Evolutionary conservation across 2,329 filamentous ascomycete species (phyloP), one percentile per base, ranked within the genome.

Genomic region (Cladosporium colombiae): DNA sequence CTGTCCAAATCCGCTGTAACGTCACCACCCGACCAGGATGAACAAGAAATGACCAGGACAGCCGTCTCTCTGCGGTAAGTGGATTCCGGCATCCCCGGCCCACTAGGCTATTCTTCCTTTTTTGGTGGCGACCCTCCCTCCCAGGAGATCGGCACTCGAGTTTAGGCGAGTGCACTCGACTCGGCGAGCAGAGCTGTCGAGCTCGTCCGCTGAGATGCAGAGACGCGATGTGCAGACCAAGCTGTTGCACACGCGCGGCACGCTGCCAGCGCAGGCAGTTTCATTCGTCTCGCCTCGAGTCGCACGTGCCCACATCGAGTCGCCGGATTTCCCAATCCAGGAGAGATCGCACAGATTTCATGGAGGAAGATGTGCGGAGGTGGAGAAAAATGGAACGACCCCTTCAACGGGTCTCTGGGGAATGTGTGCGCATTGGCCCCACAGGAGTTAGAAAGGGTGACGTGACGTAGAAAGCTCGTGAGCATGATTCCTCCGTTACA

Each of bases 231-330:
- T 46, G 40, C 10, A 21, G 7, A 29, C 23, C 25, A n/a, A 29
- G 14, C 50, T 53, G 52, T 55, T 18, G 52, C 52, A 55, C 52
- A 55, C 52, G 52, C 25, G 25, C 52, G 52, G 27, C 55, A 57
- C 55, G 55, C 7, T 57, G 55, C n/a, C 31, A 57, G 13, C 29
- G 23, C 18, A 57, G 33, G 55, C 33, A 57, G 55, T 57, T 40
- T 57, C 55, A 57, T 57, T 57, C 55, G 55, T 27, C 55, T 40
- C 55, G 55, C 33, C 33, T 57, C 55, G 55, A 18, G 3, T 10
- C 21, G 55, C 33, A 57, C 55, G 55, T 55, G 52, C 52, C 52
- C 14, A 18, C 0, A 35, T 35, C 11, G 33, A 35, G 33, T 35
- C 11, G 14, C 23, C 52, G 52, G 52, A 6, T 29, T 29, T 29